Evolutionary conservation across 345 rosid genomes (phyloP).

Genomic region (Aethionema arabicum): DNA sequence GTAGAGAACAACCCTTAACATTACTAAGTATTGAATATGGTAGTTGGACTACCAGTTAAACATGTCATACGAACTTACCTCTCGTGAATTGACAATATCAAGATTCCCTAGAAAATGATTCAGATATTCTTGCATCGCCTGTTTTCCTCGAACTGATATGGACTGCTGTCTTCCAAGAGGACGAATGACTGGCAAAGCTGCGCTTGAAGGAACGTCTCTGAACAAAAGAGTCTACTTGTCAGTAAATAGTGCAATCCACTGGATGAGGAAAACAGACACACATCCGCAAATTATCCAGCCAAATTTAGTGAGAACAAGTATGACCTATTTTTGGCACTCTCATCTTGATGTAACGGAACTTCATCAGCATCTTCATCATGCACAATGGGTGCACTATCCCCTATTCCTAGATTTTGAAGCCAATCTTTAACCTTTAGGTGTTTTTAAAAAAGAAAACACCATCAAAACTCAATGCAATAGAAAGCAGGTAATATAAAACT

Average conservation of each 20-base stretch:
- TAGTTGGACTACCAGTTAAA: conserved; percentile 4
- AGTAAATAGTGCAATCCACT: conserved; percentile 11
- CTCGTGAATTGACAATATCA: conserved; percentile 92
- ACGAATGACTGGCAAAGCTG: conserved; percentile 90
- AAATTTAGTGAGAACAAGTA: conserved; percentile 18
- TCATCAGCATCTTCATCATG: conserved; percentile 90
- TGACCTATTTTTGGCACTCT: conserved; percentile 77
- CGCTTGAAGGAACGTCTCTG: conserved; percentile 98
- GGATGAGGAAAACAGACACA: conserved; percentile 6
- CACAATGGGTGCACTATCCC: conserved; percentile 63
- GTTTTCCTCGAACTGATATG: conserved; percentile 84
- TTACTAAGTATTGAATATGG: conserved; percentile 22
- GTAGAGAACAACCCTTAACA: conserved; percentile 26
- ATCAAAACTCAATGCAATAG: conserved; percentile 45
- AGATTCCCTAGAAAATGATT: conserved; percentile 91
- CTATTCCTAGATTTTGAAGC: conserved; percentile 99
- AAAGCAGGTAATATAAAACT: conserved; percentile 21
- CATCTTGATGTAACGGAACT: conserved; percentile 68
- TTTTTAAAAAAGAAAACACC: conserved; percentile 46
- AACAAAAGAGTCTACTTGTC: conserved; percentile 41
- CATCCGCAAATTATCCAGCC: conserved; percentile 10
- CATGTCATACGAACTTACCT: conserved; percentile 51
- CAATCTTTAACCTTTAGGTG: conserved; percentile 97
- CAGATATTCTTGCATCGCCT: conserved; percentile 92
- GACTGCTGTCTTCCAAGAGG: conserved; percentile 94